Evolutionary conservation across 306 rosid species (phyloP).

Genomic region (Inga leiocalycina): DNA sequence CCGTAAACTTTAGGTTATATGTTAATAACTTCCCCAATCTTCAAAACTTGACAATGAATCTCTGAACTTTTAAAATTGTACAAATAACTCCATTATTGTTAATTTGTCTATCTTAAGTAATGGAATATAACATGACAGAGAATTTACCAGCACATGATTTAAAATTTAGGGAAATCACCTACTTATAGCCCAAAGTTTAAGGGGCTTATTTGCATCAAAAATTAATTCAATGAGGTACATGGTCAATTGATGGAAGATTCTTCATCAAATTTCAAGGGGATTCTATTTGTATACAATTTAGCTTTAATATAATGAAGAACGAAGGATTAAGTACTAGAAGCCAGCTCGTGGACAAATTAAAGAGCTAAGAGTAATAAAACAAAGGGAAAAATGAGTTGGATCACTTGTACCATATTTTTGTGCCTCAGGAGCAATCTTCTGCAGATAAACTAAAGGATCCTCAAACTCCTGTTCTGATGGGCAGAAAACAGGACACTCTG

Average conservation of each 20-base stretch:
- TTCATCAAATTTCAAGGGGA: neutral
- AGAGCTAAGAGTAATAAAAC: neutral
- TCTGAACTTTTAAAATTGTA: neutral
- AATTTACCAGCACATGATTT: neutral
- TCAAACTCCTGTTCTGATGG: slow-evolving; percentile 40
- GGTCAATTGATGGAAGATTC: neutral
- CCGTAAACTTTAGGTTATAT: neutral
- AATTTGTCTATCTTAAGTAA: neutral
- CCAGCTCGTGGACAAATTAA: neutral
- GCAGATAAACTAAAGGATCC: slow-evolving; percentile 41
- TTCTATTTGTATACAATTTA: neutral
- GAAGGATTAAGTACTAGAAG: neutral
- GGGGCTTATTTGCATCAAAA: too few species aligned
- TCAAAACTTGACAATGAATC: neutral
- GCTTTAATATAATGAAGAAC: neutral
- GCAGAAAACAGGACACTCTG: slow-evolving; percentile 38
- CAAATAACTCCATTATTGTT: neutral
- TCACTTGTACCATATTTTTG: slow-evolving; percentile 42
- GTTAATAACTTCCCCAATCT: neutral
- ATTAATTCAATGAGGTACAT: neutral
- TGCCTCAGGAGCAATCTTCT: slow-evolving; percentile 41
- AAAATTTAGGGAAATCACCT: neutral
- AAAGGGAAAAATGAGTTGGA: neutral
- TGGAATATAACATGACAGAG: neutral
- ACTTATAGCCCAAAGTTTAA: neutral